Percentiles rank a stretch among this genome's conserved stretches.
phyloP scores from a whole-genome alignment of 2,329 filamentous ascomycete genomes.

The Calonectria crousiana region DNA sequence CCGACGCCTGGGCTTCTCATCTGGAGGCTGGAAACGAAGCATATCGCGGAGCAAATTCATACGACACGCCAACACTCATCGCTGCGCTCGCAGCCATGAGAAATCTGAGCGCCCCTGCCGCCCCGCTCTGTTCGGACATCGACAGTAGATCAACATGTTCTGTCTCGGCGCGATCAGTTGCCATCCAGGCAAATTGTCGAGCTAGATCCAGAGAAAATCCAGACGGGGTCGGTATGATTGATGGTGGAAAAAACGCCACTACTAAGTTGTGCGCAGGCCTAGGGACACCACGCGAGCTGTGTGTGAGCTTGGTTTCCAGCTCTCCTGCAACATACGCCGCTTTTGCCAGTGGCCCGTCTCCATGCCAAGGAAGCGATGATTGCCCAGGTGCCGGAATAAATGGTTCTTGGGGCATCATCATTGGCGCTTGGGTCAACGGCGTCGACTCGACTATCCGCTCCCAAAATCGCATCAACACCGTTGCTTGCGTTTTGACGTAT shows the following conservation, averaged over 20 bases:
- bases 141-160: background rate
- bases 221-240: background rate
- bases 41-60: conserved; percentile 4
- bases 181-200: conserved; percentile 8
- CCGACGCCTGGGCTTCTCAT: conserved; percentile 8
- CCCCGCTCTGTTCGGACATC: conserved; percentile 1
- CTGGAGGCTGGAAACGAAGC: conserved; percentile 6
- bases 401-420: conserved; percentile 20
- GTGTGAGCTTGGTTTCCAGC: background rate
- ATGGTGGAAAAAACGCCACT: background rate
- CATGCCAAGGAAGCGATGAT: background rate
- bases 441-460: background rate
- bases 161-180: background rate
- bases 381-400: background rate
- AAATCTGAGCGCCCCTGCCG: conserved; percentile 14
- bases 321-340: conserved; percentile 17
- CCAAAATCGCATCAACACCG: conserved; percentile 17
- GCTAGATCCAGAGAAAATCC: background rate
- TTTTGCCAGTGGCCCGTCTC: conserved; percentile 14
- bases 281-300: conserved; percentile 11
- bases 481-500: conserved; percentile 24
- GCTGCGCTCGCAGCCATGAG: conserved; percentile 11
- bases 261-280: background rate
- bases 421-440: conserved; percentile 27
- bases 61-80: background rate